Base-by-base conservation (phyloP, 2,329 filamentous ascomycete genomes). In the Apiospora kogelbergensis region DNA sequence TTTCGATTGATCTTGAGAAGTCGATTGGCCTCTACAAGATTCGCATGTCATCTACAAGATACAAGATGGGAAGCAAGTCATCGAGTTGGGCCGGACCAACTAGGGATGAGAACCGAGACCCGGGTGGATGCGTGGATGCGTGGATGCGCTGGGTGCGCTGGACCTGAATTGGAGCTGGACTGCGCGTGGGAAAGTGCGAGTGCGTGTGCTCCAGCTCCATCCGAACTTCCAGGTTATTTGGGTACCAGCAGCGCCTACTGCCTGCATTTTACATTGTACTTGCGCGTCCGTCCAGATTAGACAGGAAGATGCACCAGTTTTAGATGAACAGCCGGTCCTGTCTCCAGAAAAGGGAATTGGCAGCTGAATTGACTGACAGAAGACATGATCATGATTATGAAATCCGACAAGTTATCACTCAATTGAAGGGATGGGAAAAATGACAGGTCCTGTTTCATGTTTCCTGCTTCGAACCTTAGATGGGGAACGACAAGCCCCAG, bases 381-480 rank as follows among this genome's bases (percentile, higher is more conserved):
- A 26, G 33, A 33, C 33, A 33, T 33, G 33, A 4, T 33, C 7
- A 33, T 33, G n/a, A n/a, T n/a, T n/a, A n/a, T n/a, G n/a, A n/a
- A n/a, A n/a, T n/a, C n/a, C n/a, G n/a, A n/a, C n/a, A n/a, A n/a
- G n/a, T n/a, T n/a, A n/a, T n/a, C n/a, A n/a, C n/a, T n/a, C n/a
- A n/a, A n/a, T n/a, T n/a, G n/a, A n/a, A n/a, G n/a, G n/a, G n/a
- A n/a, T n/a, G n/a, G n/a, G 13, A 10, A 11, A n/a, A 60, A 60
- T 37, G 30, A 20, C 30, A 60, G 53, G 53, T n/a, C 7, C 53
- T 57, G 53, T 60, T 60, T 60, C 53, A 60, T n/a, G 53, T 60
- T 60, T 60, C 53, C 53, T 60, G 53, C 53, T 60, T 37, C 30
- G 53, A 60, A 60, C 53, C 53, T 60, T 60, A 37, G 15, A 37